These are phyloP conservation scores for Bathelium albidoporum DNA, from an alignment of 495 filamentous ascomycete species.

Conservation along the genomic window DNA sequence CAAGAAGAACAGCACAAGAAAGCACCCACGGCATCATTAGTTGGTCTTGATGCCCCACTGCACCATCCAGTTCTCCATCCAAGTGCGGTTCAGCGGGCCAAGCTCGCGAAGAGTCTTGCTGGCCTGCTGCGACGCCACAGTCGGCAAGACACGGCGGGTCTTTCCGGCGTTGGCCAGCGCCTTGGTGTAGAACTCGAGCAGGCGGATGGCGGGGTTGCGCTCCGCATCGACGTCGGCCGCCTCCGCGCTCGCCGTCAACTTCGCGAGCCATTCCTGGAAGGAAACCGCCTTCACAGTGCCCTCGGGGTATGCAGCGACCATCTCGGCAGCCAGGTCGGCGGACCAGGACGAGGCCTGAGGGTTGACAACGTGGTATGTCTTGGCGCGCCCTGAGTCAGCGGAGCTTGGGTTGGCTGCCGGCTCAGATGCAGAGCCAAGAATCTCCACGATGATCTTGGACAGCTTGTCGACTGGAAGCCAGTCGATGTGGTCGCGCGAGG, in stretches of 20 bases:
- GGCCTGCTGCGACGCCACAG: background rate
- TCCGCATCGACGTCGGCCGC: background rate
- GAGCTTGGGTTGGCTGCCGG: background rate
- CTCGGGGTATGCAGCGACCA: background rate
- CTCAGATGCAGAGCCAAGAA: background rate
- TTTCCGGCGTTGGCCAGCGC: background rate
- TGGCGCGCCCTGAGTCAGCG: background rate
- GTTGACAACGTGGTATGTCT: constrained; percentile 10
- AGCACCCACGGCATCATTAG: background rate
- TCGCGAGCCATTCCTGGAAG: constrained; percentile 5
- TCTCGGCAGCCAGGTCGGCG: background rate
- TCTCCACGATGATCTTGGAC: constrained; percentile 6
- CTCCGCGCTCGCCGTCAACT: background rate
- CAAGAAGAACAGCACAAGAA: background rate
- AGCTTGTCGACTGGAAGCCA: constrained; percentile 11
- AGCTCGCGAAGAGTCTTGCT: background rate
- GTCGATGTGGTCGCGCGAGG: constrained; percentile 4
- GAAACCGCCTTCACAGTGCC: background rate
- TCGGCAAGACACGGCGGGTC: background rate
- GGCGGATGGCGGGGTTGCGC: background rate
- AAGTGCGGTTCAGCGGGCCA: background rate
- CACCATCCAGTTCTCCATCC: background rate
- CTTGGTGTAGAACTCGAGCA: background rate
- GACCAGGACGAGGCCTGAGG: constrained; percentile 2
- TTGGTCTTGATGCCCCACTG: background rate